Conservation (phyloP, 495 filamentous ascomycete species). For the Penicillium paradoxum region DNA sequence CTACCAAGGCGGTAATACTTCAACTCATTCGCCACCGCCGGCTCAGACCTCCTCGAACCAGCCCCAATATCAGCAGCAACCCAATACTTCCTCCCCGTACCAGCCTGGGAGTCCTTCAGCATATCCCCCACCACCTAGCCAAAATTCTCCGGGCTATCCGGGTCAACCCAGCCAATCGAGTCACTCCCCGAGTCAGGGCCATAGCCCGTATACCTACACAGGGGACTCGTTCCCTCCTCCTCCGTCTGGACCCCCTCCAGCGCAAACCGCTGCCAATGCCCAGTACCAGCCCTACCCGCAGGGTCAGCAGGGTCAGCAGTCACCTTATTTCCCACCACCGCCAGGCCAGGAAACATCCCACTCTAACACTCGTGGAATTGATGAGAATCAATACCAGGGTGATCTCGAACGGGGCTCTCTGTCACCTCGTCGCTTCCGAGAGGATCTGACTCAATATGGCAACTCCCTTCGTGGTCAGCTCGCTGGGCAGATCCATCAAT, state of each 20-base stretch:
- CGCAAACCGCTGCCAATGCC: constrained; percentile 26
- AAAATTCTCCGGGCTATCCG: constrained; percentile 19
- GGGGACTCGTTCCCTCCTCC: constrained; percentile 45
- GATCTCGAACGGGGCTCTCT: constrained; percentile 31
- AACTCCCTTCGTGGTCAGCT: constrained; percentile 40
- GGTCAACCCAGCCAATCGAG: constrained; percentile 9
- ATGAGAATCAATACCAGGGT: constrained; percentile 31
- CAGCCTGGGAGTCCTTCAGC: constrained; percentile 1
- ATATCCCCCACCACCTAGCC: constrained; percentile 8
- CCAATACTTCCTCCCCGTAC: constrained; percentile 2
- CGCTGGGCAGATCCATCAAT: constrained; percentile 46
- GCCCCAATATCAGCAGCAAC: constrained; percentile 7
- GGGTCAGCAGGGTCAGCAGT: constrained; percentile 8
- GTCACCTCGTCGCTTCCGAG: constrained; percentile 28
- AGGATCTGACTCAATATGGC: constrained; percentile 34
- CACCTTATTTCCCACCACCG: constrained; percentile 41
- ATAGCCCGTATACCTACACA: constrained; percentile 30
- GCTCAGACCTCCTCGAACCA: background rate
- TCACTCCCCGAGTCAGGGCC: constrained; percentile 7
- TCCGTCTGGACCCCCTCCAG: constrained; percentile 32
- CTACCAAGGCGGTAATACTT: constrained; percentile 1
- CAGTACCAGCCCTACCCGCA: constrained; percentile 20
- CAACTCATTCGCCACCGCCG: constrained; percentile 1
- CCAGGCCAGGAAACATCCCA: constrained; percentile 31
- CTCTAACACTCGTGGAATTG: constrained; percentile 36